Evolutionary conservation across 2,329 filamentous ascomycete genomes (phyloP), one percentile per base, ranked within the genome.

Genomic region (Diaporthe sp.): DNA sequence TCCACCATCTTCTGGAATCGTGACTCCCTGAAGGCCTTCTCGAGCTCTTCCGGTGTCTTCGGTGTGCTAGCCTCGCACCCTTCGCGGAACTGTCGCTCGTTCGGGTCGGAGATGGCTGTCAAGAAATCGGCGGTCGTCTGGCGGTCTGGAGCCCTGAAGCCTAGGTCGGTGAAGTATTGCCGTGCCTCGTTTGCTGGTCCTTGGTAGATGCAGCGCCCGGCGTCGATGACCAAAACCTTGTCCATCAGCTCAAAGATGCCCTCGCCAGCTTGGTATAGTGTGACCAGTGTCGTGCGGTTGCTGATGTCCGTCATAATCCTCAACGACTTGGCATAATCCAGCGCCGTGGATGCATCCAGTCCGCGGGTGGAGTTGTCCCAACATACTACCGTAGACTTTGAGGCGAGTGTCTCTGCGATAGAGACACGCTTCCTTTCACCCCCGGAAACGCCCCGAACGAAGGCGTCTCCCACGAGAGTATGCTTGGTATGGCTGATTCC

Each of bases 71-170:
- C 85, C 78, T 95, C 91, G 77, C 87, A 92, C 1, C 92, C 93
- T 0, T 86, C 82, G 27, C 92, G 89, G 80, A 95, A 92, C 22
- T 89, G 87, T 47, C 94, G 89, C 79, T 95, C 94, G 13, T 88
- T 90, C 1, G 92, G 90, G 80, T 96, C 94, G 1, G 93, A 94
- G 22, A 95, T 87, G 0, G 93, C 92, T 1, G 94, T 95, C 58
- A 96, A 82, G 83, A 95, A 96, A 80, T 96, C 94, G 2, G 93
- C 91, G 0, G 94, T 95, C 0, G 94, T 96, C 79, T 92, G 85
- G 15, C 86, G 81, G 0, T 85, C 83, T 1, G 85, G 86, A 17
- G 85, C 93, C 32, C 89, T 84, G 78, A 94, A 96, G 0, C 93
- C 93, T 73, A 94, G 86, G 32, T 88, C 84, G 72, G 90, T 85